Percentiles rank a stretch among this genome's conserved stretches.
These are phyloP conservation scores for Didymella arachidicola DNA, from an alignment of 2,329 filamentous ascomycete genomes.

Conservation along the genomic window DNA sequence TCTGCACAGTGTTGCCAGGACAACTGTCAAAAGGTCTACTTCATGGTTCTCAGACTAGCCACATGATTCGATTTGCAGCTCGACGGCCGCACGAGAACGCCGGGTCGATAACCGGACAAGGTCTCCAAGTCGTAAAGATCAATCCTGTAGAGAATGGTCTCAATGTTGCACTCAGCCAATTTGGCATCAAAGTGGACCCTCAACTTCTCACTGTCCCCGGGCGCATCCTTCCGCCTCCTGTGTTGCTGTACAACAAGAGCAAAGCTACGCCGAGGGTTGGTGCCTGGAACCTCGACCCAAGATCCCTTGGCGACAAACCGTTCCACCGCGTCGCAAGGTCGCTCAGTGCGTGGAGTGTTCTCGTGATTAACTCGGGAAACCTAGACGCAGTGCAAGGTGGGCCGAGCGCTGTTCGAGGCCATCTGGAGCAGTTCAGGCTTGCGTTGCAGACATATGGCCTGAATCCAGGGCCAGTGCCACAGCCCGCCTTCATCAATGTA, in stretches of 20 bases:
- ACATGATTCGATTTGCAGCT: conserved; percentile 46
- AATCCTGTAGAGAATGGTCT: conserved; percentile 29
- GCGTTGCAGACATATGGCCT: conserved; percentile 38
- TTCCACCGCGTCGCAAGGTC: conserved; percentile 31
- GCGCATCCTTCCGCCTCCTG: conserved; percentile 70
- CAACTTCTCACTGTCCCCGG: conserved; percentile 75
- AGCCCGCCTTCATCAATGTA: conserved; percentile 23
- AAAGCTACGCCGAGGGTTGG: conserved; percentile 58
- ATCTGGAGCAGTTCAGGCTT: conserved; percentile 28
- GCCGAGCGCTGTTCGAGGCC: conserved; percentile 4
- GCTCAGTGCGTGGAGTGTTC: conserved; percentile 37
- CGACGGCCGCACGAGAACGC: conserved; percentile 42
- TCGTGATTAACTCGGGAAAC: conserved; percentile 41
- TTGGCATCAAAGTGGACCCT: conserved; percentile 69
- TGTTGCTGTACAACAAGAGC: conserved; percentile 63
- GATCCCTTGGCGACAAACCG: conserved; percentile 34
- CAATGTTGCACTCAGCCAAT: conserved; percentile 52
- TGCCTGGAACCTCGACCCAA: conserved; percentile 71
- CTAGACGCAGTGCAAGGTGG: conserved; percentile 32
- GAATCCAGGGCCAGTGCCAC: conserved; percentile 25
- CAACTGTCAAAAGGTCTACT: conserved; percentile 41
- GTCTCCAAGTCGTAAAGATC: conserved; percentile 40
- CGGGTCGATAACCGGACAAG: conserved; percentile 37
- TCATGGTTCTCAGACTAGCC: conserved; percentile 37
- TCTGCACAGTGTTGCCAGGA: conserved; percentile 43